Evolutionary conservation across 768 basidiomycete genomes (phyloP).

Genomic region (Trametes cubensis): DNA sequence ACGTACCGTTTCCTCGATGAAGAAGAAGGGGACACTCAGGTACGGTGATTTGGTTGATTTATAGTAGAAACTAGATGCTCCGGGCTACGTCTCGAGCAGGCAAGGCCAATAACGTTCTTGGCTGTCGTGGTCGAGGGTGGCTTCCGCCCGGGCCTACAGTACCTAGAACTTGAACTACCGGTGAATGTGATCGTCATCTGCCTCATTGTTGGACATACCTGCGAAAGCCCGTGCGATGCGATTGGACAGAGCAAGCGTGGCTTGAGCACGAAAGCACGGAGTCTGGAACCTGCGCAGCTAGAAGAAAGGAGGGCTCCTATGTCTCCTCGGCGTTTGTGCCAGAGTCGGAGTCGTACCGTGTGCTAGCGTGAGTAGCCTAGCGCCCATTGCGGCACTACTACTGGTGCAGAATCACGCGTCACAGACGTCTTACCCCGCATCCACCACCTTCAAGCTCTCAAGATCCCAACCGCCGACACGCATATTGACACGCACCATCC

Average conservation of each 20-base stretch:
- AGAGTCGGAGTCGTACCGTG: neutral
- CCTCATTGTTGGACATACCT: slow-evolving; percentile 1
- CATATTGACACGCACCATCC: too few species aligned
- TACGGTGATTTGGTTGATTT: slow-evolving; percentile 10
- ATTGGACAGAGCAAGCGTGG: slow-evolving; percentile 6
- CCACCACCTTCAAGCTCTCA: neutral
- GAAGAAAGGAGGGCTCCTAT: neutral
- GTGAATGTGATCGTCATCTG: slow-evolving; percentile 9
- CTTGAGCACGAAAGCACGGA: neutral
- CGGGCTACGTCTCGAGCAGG: slow-evolving; percentile 5
- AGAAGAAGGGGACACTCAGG: neutral
- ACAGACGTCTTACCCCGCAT: neutral
- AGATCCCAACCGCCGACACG: neutral
- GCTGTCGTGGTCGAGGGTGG: neutral
- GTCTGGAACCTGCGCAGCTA: slow-evolving; percentile 12
- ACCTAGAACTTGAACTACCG: slow-evolving; percentile 11
- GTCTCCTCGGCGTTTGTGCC: neutral
- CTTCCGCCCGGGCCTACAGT: neutral
- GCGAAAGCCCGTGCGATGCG: neutral
- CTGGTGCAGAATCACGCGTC: slow-evolving; percentile 10
- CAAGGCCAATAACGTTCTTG: neutral
- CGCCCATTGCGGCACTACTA: too few species aligned
- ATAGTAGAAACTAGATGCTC: neutral
- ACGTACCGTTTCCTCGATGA: slow-evolving; percentile 10
- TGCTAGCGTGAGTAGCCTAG: neutral